A percentile compares a stretch with the other conserved stretches of the same genome.
Evolutionary conservation across 176 grass and related monocot species (phyloP).

Genomic region (Otatea glauca): DNA sequence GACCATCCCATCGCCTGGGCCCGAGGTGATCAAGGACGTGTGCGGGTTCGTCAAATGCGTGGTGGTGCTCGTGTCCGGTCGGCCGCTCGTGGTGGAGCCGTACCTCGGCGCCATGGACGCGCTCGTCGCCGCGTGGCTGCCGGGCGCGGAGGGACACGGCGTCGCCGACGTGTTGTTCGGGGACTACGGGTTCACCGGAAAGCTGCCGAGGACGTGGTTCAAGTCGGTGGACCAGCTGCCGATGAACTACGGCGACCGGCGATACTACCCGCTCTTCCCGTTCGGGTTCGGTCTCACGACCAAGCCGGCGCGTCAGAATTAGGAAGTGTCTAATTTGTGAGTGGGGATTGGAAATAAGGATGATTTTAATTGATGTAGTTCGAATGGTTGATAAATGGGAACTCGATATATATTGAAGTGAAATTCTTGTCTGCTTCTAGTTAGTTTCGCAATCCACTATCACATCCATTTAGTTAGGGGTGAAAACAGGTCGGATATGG

Average conservation of each 20-base stretch:
- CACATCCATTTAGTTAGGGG: no score
- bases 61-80: constrained; percentile 64
- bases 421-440: no score
- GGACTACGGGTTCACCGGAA: constrained; percentile 67
- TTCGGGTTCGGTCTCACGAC: constrained; percentile 58
- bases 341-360: not conserved
- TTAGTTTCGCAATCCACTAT: no score
- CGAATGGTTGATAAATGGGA: not conserved
- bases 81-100: constrained; percentile 57
- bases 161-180: constrained; percentile 69
- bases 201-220: constrained; percentile 39
- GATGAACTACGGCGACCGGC: no score
- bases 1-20: constrained; percentile 56
- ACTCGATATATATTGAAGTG: no score
- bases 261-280: no score
- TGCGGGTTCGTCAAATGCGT: constrained; percentile 66
- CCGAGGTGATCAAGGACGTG: constrained; percentile 49
- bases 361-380: not conserved
- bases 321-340: not conserved
- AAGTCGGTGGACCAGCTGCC: no score
- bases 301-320: constrained; percentile 3
- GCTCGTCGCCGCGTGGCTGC: no score
- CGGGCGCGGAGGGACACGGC: constrained; percentile 45
- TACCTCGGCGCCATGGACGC: no score
- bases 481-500: no score